phyloP scores from a whole-genome alignment of 73 alveolate species.

The Paramecium octaurelia region DNA sequence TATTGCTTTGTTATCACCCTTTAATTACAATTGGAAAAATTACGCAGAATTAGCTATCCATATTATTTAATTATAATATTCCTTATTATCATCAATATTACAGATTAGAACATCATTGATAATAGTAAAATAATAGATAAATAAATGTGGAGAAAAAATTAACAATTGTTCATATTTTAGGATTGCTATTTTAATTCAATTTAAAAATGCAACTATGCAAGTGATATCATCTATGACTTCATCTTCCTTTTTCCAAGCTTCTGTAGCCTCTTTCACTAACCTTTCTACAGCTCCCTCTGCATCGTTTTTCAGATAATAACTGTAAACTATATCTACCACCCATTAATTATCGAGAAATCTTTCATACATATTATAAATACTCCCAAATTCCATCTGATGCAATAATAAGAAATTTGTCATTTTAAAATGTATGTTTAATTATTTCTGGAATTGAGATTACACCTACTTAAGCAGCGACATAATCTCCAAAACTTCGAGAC shows the following conservation, averaged over 20 bases:
- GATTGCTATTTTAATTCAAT: not conserved
- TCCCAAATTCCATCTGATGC: constrained; percentile 97
- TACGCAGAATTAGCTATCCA: constrained; percentile 9
- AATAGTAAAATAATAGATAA: no score
- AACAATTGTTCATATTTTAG: not conserved
- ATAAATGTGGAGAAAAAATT: not conserved
- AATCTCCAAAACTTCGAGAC: constrained; percentile 78
- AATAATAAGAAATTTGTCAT: constrained; percentile 84
- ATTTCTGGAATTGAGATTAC: constrained; percentile 67
- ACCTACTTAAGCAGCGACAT: constrained; percentile 69
- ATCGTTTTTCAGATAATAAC: constrained; percentile 54
- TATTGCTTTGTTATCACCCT: not conserved
- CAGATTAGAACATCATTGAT: not conserved
- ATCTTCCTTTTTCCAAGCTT: constrained; percentile 89
- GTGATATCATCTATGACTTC: constrained; percentile 93
- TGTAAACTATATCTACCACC: constrained; percentile 9
- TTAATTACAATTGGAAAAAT: not conserved
- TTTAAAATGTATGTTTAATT: constrained; percentile 65
- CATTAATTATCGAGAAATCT: constrained; percentile 51
- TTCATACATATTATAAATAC: constrained; percentile 35
- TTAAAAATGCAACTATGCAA: constrained; percentile 72
- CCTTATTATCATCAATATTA: no score
- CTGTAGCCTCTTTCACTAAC: constrained; percentile 80
- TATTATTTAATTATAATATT: not conserved
- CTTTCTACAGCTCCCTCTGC: constrained; percentile 91